Evolutionary conservation across 805 yeast species (phyloP), one percentile per base, ranked within the genome.

Genomic region (Alloascoidea africana): DNA sequence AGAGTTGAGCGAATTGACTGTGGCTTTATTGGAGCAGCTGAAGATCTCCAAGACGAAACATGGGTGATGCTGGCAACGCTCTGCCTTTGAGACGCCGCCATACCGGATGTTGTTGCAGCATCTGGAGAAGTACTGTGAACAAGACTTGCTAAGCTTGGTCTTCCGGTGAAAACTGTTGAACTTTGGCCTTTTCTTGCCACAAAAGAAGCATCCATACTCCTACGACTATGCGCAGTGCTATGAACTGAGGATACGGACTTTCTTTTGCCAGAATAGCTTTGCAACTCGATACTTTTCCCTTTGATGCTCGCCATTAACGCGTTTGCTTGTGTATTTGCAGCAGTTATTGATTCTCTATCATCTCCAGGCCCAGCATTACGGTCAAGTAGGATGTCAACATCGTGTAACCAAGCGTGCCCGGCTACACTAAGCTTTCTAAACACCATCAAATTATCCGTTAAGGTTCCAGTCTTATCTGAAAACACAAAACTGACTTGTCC

Each of bases 401-500:
- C 86, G 55, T 91, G 98, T 5, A 75, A 51, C 96, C 96, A 91
- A 3, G 94, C 74, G 2, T 78, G 67, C 2, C 99, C 99, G 38
- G 81, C 78, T 3, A 91, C 77, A 5, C 93, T 73, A 46, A 89
- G 70, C 51, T 87, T 87, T 35, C 96, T 67, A 55, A 91, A 91
- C 17, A 89, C 60, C 99, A 91, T 91, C 48, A 77, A 60, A 53
- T 91, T 91, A 48, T 91, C 97, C 0, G 99, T 91, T 42, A 91
- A 66, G 0, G 99, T 91, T 5, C 99, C 99, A 0, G 98, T 91
- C 55, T 91, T 91, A 57, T 91, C 99, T 42, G 95, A 82, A 54
- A 91, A 91, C 2, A 91, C 70, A 52, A 89, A 87, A 36, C 94
- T 79, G 1, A 93, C 96, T 54, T 91, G 99, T 2, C 99, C 99